phyloP scores from a whole-genome alignment of 306 rosid genomes.

The Cicer chorassanicum region DNA sequence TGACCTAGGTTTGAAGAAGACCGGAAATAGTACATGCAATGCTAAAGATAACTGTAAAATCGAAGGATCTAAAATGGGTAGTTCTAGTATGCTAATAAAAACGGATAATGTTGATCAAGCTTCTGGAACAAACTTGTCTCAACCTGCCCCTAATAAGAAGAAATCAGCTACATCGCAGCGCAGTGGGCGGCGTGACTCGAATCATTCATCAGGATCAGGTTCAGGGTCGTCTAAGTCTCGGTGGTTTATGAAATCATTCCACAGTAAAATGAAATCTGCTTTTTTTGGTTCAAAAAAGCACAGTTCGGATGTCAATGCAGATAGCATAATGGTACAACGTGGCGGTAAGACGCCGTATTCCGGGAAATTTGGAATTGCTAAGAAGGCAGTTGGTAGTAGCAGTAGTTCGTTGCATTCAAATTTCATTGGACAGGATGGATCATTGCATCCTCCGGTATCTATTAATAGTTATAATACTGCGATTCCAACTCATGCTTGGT shows the following conservation, averaged over 20 bases:
- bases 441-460: conserved; percentile 33
- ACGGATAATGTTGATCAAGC: conserved; percentile 42
- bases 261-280: conserved; percentile 51
- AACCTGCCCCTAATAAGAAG: conserved; percentile 51
- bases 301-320: conserved; percentile 43
- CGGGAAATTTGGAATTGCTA: conserved; percentile 40
- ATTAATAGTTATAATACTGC: too few species aligned
- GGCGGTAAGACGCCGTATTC: conserved; percentile 51
- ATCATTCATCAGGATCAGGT: conserved; percentile 48
- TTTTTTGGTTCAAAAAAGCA: conserved; percentile 41
- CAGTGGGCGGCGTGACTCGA: conserved; percentile 41
- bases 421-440: conserved; percentile 29
- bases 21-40: conserved; percentile 49
- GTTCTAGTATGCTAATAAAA: conserved; percentile 49
- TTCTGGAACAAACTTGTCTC: conserved; percentile 44
- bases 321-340: conserved; percentile 43
- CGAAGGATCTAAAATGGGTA: conserved; percentile 37
- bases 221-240: conserved; percentile 56
- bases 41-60: conserved; percentile 30
- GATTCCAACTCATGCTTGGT: too few species aligned
- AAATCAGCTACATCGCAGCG: conserved; percentile 50
- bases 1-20: conserved; percentile 40
- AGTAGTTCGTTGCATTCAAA: conserved; percentile 38
- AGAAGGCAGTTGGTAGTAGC: conserved; percentile 44
- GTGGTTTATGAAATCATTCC: conserved; percentile 52